Evolutionary conservation across 2,329 filamentous ascomycete species (phyloP).

Genomic region (Nemania abortiva): DNA sequence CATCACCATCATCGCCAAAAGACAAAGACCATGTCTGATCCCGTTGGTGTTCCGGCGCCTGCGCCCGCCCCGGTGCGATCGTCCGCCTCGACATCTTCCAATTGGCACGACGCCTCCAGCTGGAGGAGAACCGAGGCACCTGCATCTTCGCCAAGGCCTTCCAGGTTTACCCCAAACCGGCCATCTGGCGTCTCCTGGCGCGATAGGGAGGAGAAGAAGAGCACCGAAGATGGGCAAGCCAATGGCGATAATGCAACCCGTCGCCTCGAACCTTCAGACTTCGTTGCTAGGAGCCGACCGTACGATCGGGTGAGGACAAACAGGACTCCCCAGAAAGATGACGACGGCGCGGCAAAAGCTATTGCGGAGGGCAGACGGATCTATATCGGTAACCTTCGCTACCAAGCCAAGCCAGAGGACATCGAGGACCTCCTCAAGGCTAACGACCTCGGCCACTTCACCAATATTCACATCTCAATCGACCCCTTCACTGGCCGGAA

Average conservation of each 20-base stretch:
- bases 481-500: slow-evolving; percentile 77
- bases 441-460: slow-evolving; percentile 54
- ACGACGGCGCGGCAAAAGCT: slow-evolving; percentile 40
- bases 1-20: slow-evolving; percentile 1
- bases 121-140: slow-evolving; percentile 35
- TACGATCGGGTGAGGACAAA: slow-evolving; percentile 33
- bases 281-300: slow-evolving; percentile 28
- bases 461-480: slow-evolving; percentile 75
- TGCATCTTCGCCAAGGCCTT: slow-evolving; percentile 23
- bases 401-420: slow-evolving; percentile 61
- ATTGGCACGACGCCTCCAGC: slow-evolving; percentile 35
- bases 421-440: slow-evolving; percentile 52
- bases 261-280: slow-evolving; percentile 25
- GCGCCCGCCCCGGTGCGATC: slow-evolving; percentile 15
- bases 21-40: slow-evolving; percentile 34
- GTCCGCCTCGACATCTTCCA: slow-evolving; percentile 27
- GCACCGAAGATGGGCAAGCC: slow-evolving; percentile 14
- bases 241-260: slow-evolving; percentile 19
- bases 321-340: slow-evolving; percentile 36
- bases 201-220: slow-evolving; percentile 33
- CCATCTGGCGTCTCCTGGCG: slow-evolving; percentile 34
- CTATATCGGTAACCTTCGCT: slow-evolving; percentile 74
- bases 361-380: slow-evolving; percentile 59
- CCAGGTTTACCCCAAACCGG: slow-evolving; percentile 28
- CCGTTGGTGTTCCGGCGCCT: slow-evolving; percentile 18